Evolutionary conservation across 345 rosid species (phyloP).

Genomic region (Boechera stricta): DNA sequence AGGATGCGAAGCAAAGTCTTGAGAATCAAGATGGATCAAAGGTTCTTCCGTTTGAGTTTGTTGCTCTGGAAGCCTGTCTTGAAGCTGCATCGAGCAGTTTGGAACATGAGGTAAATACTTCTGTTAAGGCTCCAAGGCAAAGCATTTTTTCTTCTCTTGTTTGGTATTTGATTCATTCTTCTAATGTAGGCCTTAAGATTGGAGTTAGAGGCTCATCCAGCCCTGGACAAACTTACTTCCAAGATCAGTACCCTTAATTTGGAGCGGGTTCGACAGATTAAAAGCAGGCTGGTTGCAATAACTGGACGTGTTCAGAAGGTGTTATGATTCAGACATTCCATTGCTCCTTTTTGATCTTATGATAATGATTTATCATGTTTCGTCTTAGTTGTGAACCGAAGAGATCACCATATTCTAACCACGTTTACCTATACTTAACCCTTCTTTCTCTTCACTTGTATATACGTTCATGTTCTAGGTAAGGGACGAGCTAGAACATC

Average conservation of each 20-base stretch:
- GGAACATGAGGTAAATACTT: slow-evolving; percentile 64
- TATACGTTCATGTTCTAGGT: slow-evolving; percentile 54
- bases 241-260: slow-evolving; percentile 79
- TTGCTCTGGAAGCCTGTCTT: slow-evolving; percentile 80
- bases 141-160: slow-evolving; percentile 24
- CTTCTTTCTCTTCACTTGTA: slow-evolving; percentile 3
- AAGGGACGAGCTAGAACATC: slow-evolving; percentile 87
- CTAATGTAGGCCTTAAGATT: slow-evolving; percentile 55
- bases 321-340: slow-evolving; percentile 1
- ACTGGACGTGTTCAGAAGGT: slow-evolving; percentile 87
- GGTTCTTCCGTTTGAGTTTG: slow-evolving; percentile 69
- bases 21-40: slow-evolving; percentile 66
- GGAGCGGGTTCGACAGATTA: slow-evolving; percentile 76
- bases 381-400: slow-evolving; percentile 21
- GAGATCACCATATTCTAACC: slow-evolving; percentile 10
- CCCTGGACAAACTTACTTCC: slow-evolving; percentile 79
- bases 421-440: slow-evolving; percentile 4
- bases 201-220: slow-evolving; percentile 85
- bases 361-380: not conserved
- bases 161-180: slow-evolving; percentile 13
- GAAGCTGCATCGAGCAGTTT: slow-evolving; percentile 75
- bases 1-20: slow-evolving; percentile 61
- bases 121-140: not conserved
- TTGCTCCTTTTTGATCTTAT: not conserved
- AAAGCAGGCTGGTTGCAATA: slow-evolving; percentile 74